Percentiles rank a stretch among this genome's conserved stretches.
These are phyloP conservation scores for Aristolochia fimbriata DNA, from an alignment of 164 flowering plant genomes.

Conservation along the genomic window DNA sequence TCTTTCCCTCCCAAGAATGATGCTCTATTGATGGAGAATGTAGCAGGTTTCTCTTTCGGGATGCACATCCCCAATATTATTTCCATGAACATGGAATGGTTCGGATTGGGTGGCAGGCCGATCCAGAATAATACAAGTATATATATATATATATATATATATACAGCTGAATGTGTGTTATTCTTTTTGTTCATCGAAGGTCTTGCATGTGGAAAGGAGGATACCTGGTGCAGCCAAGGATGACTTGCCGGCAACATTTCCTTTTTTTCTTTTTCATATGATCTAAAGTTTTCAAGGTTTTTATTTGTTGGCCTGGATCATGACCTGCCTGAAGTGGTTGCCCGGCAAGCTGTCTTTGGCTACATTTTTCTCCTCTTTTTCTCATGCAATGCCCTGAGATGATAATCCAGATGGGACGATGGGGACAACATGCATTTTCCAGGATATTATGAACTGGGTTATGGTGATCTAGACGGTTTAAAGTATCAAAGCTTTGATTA, in stretches of 20 bases:
- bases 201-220: conserved; percentile 40
- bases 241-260: conserved; percentile 48
- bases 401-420: conserved; percentile 5
- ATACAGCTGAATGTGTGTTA: no score
- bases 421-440: no score
- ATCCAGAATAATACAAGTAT: no score
- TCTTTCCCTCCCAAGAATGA: conserved; percentile 1
- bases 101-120: conserved; percentile 10
- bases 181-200: conserved; percentile 26
- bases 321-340: not conserved
- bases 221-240: conserved; percentile 53
- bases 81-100: not conserved
- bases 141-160: no score
- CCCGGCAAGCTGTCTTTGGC: conserved; percentile 50
- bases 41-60: conserved; percentile 2
- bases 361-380: conserved; percentile 27
- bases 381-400: conserved; percentile 39
- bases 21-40: not conserved
- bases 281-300: not conserved
- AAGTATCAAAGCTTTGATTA: no score
- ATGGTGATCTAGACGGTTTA: no score
- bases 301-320: not conserved
- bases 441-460: no score
- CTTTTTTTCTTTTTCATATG: not conserved
- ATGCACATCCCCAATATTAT: conserved; percentile 1